Evolutionary conservation across 257 asterid species (phyloP).

Genomic region (Solanum paucissectum): DNA sequence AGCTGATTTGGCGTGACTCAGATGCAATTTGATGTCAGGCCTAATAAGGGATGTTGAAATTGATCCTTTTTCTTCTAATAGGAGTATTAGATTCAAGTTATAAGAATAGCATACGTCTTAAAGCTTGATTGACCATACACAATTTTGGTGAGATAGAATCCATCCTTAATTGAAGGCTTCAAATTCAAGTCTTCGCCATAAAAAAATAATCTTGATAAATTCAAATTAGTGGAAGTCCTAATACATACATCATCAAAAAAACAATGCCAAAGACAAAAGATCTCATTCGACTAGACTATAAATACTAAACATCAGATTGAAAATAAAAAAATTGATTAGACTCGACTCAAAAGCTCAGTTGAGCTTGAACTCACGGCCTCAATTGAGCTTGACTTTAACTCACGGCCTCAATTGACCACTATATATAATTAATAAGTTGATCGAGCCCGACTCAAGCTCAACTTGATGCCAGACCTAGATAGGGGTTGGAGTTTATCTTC

Average conservation of each 20-base stretch:
- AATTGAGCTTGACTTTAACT: neutral
- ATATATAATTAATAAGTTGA: neutral
- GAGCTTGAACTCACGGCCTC: neutral
- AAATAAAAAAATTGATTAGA: neutral
- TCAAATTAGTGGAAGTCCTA: neutral
- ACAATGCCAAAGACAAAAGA: neutral
- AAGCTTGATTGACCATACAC: neutral
- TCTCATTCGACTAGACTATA: neutral
- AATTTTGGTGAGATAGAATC: neutral
- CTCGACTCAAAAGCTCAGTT: neutral
- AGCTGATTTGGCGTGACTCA: neutral
- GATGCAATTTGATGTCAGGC: neutral
- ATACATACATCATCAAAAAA: neutral
- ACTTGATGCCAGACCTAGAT: neutral
- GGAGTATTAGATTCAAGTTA: neutral
- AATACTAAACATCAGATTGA: neutral
- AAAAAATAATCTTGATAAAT: neutral
- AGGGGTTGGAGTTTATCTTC: neutral
- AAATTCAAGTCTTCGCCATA: accelerated
- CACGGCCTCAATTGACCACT: neutral
- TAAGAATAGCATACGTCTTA: neutral
- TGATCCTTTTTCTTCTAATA: neutral
- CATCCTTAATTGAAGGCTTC: neutral
- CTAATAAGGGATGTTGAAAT: neutral
- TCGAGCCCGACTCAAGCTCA: neutral